Base-by-base conservation (phyloP, 345 rosid species). In the Eucalyptus pumila region DNA sequence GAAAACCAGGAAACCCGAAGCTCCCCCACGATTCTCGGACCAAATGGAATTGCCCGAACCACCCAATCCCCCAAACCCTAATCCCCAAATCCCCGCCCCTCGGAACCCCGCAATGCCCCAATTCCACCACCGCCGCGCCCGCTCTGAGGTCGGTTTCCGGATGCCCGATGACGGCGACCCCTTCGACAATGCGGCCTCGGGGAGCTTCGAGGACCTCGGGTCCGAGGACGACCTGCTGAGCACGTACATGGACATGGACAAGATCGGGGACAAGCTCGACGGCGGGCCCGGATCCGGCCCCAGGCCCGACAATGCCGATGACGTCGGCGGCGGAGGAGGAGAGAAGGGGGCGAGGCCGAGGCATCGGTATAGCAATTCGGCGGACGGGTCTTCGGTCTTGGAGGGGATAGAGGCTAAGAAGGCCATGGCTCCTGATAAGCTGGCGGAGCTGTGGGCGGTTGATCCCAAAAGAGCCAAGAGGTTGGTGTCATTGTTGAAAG, bases 391-490 rank as follows among this genome's bases (percentile, higher is more conserved):
- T 19, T 92, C 95, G 87, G 88, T 88, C 51, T 51, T 92, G 93
- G 98, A 95, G 87, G 92, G 96, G 6, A 94, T 97, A 42, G 98
- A 98, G 90, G 97, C 98, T 10, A 96, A 96, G 93, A 98, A 96
- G 94, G 99, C 99, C 88, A 95, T 98, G 99, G 96, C 95, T 91
- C 97, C 99, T 89, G 95, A 94, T 87, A 98, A 95, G 92, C 95
- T 98, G 40, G 98, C 96, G 34, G 98, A 97, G 93, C 92, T 97
- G 88, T 95, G 98, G 99, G 88, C 93, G 48, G 69, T 94, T 26
- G 98, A 98, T 91, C 99, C 99, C 23, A 97, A 96, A 89, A 91
- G 95, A 91, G 99, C 98, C 83, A 98, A 97, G 94, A 98, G 99
- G 99, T 96, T 72, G 80, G 24, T 86, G 87, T 50, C 87, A 51